phyloP scores from a whole-genome alignment of 495 filamentous ascomycete genomes.

The Penicillium parvum region DNA sequence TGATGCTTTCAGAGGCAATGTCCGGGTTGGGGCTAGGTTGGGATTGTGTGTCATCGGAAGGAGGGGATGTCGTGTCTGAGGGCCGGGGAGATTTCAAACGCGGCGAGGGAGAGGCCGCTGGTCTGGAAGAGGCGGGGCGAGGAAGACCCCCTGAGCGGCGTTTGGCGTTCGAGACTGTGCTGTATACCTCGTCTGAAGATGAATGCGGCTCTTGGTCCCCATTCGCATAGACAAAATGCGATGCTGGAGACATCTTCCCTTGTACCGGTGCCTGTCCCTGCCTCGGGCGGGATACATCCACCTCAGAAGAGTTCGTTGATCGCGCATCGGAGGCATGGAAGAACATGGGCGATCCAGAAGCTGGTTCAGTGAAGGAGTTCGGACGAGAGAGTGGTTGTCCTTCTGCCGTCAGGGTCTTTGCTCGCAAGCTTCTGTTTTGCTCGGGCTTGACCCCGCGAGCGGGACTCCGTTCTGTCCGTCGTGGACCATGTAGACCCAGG shows the following conservation, averaged over 20 bases:
- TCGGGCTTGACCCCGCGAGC: slow-evolving; percentile 33
- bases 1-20: slow-evolving; percentile 10
- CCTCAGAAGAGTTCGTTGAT: slow-evolving; percentile 28
- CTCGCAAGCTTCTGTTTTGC: slow-evolving; percentile 27
- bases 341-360: slow-evolving; percentile 54
- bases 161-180: slow-evolving; percentile 15
- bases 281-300: slow-evolving; percentile 22
- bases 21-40: slow-evolving; percentile 6
- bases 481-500: slow-evolving; percentile 22
- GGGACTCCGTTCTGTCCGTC: slow-evolving; percentile 38
- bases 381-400: slow-evolving; percentile 26
- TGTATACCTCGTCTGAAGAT: slow-evolving; percentile 18
- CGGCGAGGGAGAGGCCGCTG: slow-evolving; percentile 34
- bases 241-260: slow-evolving; percentile 28
- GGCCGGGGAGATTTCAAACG: slow-evolving; percentile 39
- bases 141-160: slow-evolving; percentile 37
- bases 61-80: slow-evolving; percentile 22
- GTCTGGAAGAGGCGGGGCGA: slow-evolving; percentile 31
- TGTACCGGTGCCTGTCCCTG: not conserved
- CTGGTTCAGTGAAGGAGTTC: slow-evolving; percentile 29
- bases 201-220: slow-evolving; percentile 39
- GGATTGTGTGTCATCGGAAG: slow-evolving; percentile 21
- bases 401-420: slow-evolving; percentile 36
- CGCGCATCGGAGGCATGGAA: slow-evolving; percentile 73
- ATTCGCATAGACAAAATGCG: slow-evolving; percentile 58